Base-by-base conservation (phyloP, 495 filamentous ascomycete genomes). In the Jackrogersella multiformis region DNA sequence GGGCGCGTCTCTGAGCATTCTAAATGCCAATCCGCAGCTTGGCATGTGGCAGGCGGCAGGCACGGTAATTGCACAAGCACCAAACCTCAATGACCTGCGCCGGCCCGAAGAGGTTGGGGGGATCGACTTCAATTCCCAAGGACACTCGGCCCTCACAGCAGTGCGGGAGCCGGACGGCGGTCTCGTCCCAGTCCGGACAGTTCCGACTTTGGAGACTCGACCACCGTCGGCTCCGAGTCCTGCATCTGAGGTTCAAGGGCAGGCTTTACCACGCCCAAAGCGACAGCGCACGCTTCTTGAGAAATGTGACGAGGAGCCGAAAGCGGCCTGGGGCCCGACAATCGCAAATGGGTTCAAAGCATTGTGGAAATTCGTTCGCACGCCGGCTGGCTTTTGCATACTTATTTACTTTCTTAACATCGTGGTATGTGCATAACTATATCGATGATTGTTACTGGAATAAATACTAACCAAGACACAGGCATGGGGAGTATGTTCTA, bases 401-500 rank as follows among this genome's bases (percentile, higher is more conserved):
- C 86, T 83, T 0, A 69, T 92, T 35, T 92, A 92, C 74, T 84
- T 85, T 49, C 81, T 91, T 15, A 89, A 88, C 44, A 81, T 91
- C 3, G 80, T 92, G 6, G 89, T 88, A 32, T 90, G 89, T 88
- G 87, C 87, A 39, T 15, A 4, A 7, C n/a, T 18, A 12, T 21
- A 34, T 32, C 32, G 1, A 30, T 6, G 2, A 30, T 10, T 35
- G 30, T 10, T 20, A 1, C 20, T 21, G 45, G 2, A 0, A 2
- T 26, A 44, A 42, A 12, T 46, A 2, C 32, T 56, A 49, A 61
- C 46, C 42, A 21, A 4, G 2, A 5, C 5, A 18, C 18, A 62
- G 58, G 58, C 58, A 46, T 62, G 58, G 58, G 58, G 58, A 16
- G 58, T 62, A 62, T 13, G 58, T 62, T 45, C 9, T 24, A 49